Conservation (phyloP, 768 basidiomycete genomes). For the Tremella fuciformis region DNA sequence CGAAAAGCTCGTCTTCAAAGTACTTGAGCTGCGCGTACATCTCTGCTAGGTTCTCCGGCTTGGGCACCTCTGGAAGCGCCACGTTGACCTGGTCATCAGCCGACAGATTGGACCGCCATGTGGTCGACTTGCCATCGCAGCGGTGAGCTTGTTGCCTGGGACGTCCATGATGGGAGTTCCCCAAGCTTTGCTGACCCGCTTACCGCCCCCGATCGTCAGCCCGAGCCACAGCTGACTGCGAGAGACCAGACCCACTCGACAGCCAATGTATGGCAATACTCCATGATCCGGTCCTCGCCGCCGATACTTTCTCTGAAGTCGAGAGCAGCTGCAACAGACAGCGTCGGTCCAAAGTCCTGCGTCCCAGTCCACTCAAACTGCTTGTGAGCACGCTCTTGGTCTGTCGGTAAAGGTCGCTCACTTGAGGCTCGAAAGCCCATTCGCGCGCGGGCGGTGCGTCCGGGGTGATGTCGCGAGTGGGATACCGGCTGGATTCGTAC, state of each 20-base stretch:
- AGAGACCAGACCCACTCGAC: slow-evolving; percentile 49
- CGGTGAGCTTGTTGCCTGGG: slow-evolving; percentile 59
- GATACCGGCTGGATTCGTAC: slow-evolving; percentile 43
- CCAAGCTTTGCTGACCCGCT: slow-evolving; percentile 60
- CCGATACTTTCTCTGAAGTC: slow-evolving; percentile 72
- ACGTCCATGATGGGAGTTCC: slow-evolving; percentile 66
- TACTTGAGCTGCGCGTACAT: slow-evolving; percentile 23
- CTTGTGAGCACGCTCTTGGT: neutral
- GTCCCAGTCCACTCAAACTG: slow-evolving; percentile 48
- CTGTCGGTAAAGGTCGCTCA: slow-evolving; percentile 12
- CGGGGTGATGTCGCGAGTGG: slow-evolving; percentile 17
- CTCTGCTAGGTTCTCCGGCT: slow-evolving; percentile 21
- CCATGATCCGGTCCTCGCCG: slow-evolving; percentile 69
- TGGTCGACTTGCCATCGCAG: slow-evolving; percentile 64
- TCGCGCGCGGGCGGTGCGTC: slow-evolving; percentile 8
- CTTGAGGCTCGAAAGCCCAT: slow-evolving; percentile 36
- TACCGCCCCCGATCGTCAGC: slow-evolving; percentile 57
- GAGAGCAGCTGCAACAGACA: slow-evolving; percentile 57
- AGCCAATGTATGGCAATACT: slow-evolving; percentile 69
- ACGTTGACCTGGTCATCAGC: slow-evolving; percentile 37
- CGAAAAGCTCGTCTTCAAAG: slow-evolving; percentile 36
- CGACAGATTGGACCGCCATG: neutral
- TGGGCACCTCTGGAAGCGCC: slow-evolving; percentile 27
- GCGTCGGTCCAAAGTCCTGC: slow-evolving; percentile 40
- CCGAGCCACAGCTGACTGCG: neutral